Evolutionary conservation across 148 eudicot species (phyloP).

Genomic region (Spergularia bocconei): DNA sequence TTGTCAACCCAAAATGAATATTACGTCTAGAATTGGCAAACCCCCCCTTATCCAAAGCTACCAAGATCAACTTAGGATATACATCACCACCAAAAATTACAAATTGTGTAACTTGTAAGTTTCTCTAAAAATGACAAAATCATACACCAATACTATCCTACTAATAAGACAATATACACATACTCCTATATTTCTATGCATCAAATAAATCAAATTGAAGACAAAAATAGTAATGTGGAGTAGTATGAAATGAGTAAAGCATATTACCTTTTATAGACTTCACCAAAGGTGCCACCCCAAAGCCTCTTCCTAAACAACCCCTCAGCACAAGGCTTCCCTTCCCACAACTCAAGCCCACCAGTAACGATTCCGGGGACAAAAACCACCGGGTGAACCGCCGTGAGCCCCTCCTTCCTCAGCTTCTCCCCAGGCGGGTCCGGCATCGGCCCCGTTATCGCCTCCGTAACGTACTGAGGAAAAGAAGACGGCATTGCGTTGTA

Average conservation of each 20-base stretch:
- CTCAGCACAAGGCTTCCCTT: slow-evolving; percentile 85
- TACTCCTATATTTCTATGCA: too few relatives aligned
- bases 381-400: slow-evolving; percentile 77
- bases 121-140: too few relatives aligned
- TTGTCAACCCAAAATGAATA: too few relatives aligned
- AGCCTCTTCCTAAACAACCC: slow-evolving; percentile 82
- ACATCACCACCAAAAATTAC: too few relatives aligned
- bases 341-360: slow-evolving; percentile 93
- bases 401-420: slow-evolving; percentile 57
- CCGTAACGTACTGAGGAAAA: slow-evolving; percentile 83
- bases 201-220: neutral
- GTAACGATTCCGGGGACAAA: slow-evolving; percentile 97
- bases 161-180: too few relatives aligned
- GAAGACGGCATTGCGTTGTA: slow-evolving; percentile 86
- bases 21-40: too few relatives aligned
- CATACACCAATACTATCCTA: too few relatives aligned
- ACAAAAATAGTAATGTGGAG: neutral
- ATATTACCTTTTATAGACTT: slow-evolving; percentile 77
- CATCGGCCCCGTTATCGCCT: slow-evolving; percentile 78
- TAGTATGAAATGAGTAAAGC: neutral
- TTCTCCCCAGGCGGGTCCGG: slow-evolving; percentile 86
- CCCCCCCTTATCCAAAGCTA: too few relatives aligned
- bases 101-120: too few relatives aligned
- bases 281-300: slow-evolving; percentile 98
- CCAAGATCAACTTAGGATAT: too few relatives aligned